Evolutionary conservation across 371 early-diverging fungal genomes (phyloP).

Genomic region (Umbelopsis sp.): DNA sequence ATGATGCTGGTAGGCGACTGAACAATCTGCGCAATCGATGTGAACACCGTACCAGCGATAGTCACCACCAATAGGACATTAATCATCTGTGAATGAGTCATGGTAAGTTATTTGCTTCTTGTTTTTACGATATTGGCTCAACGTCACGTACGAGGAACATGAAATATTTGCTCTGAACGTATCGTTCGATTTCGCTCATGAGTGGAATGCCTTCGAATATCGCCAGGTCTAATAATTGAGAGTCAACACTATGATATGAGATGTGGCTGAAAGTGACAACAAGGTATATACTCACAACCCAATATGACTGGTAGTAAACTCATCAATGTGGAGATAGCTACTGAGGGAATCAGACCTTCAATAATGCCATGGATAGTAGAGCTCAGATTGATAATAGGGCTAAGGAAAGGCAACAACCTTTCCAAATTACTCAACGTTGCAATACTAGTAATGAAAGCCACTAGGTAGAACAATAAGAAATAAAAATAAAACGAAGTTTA

Average conservation of each 20-base stretch:
- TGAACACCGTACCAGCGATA: constrained; percentile 45
- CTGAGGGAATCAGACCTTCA: constrained; percentile 51
- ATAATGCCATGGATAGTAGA: constrained; percentile 36
- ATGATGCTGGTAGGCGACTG: constrained; percentile 36
- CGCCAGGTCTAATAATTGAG: constrained; percentile 23
- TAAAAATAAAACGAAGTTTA: neutral
- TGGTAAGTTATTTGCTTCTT: neutral
- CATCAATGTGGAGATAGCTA: constrained; percentile 48
- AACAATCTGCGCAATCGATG: constrained; percentile 33
- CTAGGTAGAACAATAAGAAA: constrained; percentile 3
- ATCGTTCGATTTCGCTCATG: constrained; percentile 41
- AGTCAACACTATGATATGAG: neutral
- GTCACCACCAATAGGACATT: constrained; percentile 57
- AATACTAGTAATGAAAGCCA: constrained; percentile 36
- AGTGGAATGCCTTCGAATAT: constrained; percentile 42
- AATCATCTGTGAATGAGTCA: constrained; percentile 28
- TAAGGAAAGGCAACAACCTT: constrained; percentile 26
- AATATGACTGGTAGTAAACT: constrained; percentile 53
- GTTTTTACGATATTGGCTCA: neutral
- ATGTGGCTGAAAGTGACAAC: neutral
- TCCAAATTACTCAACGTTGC: constrained; percentile 42
- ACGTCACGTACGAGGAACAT: constrained; percentile 41
- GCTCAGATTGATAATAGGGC: constrained; percentile 20
- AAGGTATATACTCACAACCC: constrained; percentile 16
- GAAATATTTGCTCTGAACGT: constrained; percentile 44